Evolutionary conservation across 306 rosid genomes (phyloP).

Genomic region (Prunus kanzakura): DNA sequence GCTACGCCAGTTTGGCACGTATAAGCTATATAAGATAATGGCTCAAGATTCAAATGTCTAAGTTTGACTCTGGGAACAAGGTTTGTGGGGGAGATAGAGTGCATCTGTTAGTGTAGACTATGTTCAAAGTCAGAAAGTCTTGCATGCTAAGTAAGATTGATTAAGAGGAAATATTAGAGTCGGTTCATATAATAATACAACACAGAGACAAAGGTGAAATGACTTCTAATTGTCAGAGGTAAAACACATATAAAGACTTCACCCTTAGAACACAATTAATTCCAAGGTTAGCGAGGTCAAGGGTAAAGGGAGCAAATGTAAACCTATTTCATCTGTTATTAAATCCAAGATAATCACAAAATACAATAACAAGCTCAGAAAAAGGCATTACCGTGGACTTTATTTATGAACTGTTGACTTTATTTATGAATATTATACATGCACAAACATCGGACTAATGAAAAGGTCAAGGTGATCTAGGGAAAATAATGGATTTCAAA

Average conservation of each 20-base stretch:
- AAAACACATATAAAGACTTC: slow-evolving; percentile 14
- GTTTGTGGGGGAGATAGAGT: neutral
- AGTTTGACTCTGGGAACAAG: neutral
- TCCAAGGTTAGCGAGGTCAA: slow-evolving; percentile 7
- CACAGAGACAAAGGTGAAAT: slow-evolving; percentile 15
- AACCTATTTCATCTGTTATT: slow-evolving; percentile 2
- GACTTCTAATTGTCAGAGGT: neutral
- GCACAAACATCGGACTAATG: neutral
- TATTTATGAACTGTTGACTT: neutral
- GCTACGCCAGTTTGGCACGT: too few relatives aligned
- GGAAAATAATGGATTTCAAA: neutral
- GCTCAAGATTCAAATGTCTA: neutral
- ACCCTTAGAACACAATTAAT: slow-evolving; percentile 7
- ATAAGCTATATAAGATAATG: neutral
- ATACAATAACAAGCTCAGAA: neutral
- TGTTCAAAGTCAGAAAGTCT: neutral
- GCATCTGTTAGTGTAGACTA: neutral
- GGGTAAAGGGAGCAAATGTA: slow-evolving; percentile 5
- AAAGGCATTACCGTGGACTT: slow-evolving; percentile 1
- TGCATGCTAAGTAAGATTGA: neutral
- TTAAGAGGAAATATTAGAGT: neutral
- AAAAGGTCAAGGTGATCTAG: neutral
- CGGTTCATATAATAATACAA: neutral
- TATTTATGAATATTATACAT: neutral
- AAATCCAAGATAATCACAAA: neutral